Conservation (phyloP, 2,329 filamentous ascomycete genomes). For the Sporothrix pseudoabietina region DNA sequence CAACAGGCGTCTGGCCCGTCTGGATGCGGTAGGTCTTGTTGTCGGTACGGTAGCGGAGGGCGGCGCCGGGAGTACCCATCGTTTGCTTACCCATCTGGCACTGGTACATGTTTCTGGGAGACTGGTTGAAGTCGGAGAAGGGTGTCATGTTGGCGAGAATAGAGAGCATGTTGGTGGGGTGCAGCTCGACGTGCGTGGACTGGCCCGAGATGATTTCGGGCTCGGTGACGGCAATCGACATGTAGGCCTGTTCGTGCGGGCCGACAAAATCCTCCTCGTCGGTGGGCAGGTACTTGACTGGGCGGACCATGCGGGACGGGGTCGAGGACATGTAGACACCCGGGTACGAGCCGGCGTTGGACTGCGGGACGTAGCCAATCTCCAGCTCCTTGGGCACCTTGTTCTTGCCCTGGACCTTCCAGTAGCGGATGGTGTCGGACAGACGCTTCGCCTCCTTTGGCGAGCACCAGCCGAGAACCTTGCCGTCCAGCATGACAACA, state of each 20-base stretch:
- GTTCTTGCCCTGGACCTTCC: constrained; percentile 89
- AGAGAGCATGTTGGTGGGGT: constrained; percentile 94
- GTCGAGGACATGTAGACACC: constrained; percentile 92
- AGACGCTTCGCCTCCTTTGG: constrained; percentile 80
- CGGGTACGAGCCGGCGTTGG: constrained; percentile 90
- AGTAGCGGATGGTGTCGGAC: constrained; percentile 84
- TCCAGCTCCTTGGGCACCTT: constrained; percentile 81
- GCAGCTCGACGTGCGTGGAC: constrained; percentile 90
- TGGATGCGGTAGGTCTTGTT: constrained; percentile 96
- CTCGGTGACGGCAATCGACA: constrained; percentile 93
- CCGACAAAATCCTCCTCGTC: constrained; percentile 87
- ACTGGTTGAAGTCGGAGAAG: constrained; percentile 98
- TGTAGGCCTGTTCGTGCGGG: constrained; percentile 94
- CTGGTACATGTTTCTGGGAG: constrained; percentile 98
- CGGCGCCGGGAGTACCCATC: constrained; percentile 93
- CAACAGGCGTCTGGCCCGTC: constrained; percentile 93
- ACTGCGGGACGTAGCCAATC: constrained; percentile 86
- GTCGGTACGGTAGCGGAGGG: constrained; percentile 83
- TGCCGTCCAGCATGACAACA: constrained; percentile 86
- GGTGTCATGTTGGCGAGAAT: constrained; percentile 98
- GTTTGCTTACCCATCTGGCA: constrained; percentile 99
- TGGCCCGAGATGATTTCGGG: constrained; percentile 84
- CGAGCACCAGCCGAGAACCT: constrained; percentile 85
- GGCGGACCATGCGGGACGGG: constrained; percentile 82
- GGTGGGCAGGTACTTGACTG: constrained; percentile 87